Evolutionary conservation across 441 rosid genomes (phyloP), one percentile per base, ranked within the genome.

Genomic region (Flueggea neowawraea): DNA sequence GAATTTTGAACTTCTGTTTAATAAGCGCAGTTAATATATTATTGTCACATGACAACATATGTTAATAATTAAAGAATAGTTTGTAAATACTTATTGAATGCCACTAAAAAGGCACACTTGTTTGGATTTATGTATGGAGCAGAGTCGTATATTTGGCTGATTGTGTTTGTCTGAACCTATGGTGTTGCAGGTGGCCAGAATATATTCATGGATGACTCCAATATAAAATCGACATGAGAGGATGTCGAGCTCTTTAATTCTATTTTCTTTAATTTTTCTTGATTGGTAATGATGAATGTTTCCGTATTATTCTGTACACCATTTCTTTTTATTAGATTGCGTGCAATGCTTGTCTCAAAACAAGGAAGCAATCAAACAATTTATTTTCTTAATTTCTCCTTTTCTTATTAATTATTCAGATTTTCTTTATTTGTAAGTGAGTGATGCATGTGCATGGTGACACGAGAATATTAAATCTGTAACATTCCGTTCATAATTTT

Each of bases 201-300:
- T 36, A 36, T 36, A 71, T 64, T 31, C 31, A 49, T 43, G 61
- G 74, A 68, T 52, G 78, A 22, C 28, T 22, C 28, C 28, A 22
- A 22, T 22, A 22, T 22, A 2, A 68, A 68, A 66, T 73, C 73
- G 80, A 80, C 84, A 82, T 80, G 87, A 78, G 67, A 71, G 82
- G 85, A 80, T 82, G 81, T 76, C 83, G 71, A 65, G 49, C 14
- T 61, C 16, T 16, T 13, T 39, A 56, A 31, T 15, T 44, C 36
- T 53, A 54, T 51, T 49, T 39, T 50, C 63, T 54, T 31, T 58
- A 54, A 28, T 10, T 14, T 12, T 47, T 57, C 58, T 64, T 55
- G 68, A 43, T 62, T 56, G 53, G 16, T 69, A 16, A 54, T 68
- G 67, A 53, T 65, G 66, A 63, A 60, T 14, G 44, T n/a, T n/a